Evolutionary conservation across 805 yeast genomes (phyloP).

Genomic region (Ogataea glucozyma): DNA sequence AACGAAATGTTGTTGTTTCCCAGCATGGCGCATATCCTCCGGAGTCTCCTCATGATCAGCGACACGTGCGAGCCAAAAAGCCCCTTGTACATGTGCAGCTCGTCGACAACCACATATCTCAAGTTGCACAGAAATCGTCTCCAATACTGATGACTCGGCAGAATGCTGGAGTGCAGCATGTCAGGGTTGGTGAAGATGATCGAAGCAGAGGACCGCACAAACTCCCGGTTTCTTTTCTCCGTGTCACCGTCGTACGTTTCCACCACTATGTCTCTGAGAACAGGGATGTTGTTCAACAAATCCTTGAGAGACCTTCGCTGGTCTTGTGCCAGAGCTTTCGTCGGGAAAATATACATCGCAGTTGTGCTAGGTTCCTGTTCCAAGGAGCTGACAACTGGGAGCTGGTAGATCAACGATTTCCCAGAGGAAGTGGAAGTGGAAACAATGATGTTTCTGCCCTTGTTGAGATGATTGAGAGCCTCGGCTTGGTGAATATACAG

Average conservation of each 20-base stretch:
- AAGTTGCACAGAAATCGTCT: conserved; percentile 62
- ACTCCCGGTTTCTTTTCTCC: conserved; percentile 50
- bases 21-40: conserved; percentile 57
- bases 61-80: conserved; percentile 93
- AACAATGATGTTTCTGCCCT: conserved; percentile 70
- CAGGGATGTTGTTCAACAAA: conserved; percentile 52
- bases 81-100: conserved; percentile 85
- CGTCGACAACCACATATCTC: conserved; percentile 77
- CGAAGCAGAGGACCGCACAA: conserved; percentile 62
- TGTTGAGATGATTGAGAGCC: conserved; percentile 62
- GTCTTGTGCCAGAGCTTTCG: conserved; percentile 97
- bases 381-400: conserved; percentile 66
- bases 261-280: conserved; percentile 47
- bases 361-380: conserved; percentile 50
- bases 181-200: conserved; percentile 95
- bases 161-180: conserved; percentile 78
- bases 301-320: conserved; percentile 79
- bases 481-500: conserved; percentile 82
- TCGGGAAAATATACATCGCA: conserved; percentile 89
- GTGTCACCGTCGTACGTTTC: conserved; percentile 97
- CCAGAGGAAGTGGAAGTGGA: conserved; percentile 98
- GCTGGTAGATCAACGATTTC: conserved; percentile 87
- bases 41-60: conserved; percentile 74
- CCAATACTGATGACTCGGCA: conserved; percentile 82
- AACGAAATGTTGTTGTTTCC: conserved; percentile 61